Evolutionary conservation across 345 rosid species (phyloP), one percentile per base, ranked within the genome.

Genomic region (Citrus unshiu): DNA sequence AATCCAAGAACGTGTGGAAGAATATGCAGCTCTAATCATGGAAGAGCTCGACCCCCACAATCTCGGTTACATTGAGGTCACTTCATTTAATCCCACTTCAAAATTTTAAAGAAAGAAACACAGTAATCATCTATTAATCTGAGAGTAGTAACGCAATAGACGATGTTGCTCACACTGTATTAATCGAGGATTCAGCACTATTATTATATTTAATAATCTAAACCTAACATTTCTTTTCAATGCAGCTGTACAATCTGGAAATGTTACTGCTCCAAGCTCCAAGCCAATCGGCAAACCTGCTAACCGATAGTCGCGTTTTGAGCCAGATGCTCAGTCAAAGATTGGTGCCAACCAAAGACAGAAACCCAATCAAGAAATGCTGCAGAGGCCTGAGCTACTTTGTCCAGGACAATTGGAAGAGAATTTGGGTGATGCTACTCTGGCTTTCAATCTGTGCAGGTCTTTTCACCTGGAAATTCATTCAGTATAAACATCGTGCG

Each of bases 1-100:
- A 83, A 91, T 94, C 75, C 92, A 87, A 83, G 91, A 92, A 49
- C 68, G 77, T 32, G 91, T 89, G 19, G 92, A 90, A 79, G 98
- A 94, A 84, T 91, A 94, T 76, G 94, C 92, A 71, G 94, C 97
- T 30, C 83, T 92, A 60, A 94, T 94, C 86, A 89, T 92, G 93
- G 98, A 94, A 89, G 97, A 92, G 63, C 85, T 94, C 3, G 97
- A 92, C 77, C 94, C 89, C 1, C 84, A 87, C 80, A 88, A 87
- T 74, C 87, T 90, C 21, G 97, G 98, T 63, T 92, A 81, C 79
- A 88, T 94, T 54, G 92, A 91, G 98, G 97, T 92, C 70, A 54
- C 3, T 40, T 24, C 4, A 5, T 21, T 51, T 62, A 14, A 54
- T 24, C 43, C 27, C 59, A 63, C 5, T 51, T 69, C 54, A 58